Evolutionary conservation across 2,329 filamentous ascomycete species (phyloP).

Genomic region (Elsinoe fawcettii): DNA sequence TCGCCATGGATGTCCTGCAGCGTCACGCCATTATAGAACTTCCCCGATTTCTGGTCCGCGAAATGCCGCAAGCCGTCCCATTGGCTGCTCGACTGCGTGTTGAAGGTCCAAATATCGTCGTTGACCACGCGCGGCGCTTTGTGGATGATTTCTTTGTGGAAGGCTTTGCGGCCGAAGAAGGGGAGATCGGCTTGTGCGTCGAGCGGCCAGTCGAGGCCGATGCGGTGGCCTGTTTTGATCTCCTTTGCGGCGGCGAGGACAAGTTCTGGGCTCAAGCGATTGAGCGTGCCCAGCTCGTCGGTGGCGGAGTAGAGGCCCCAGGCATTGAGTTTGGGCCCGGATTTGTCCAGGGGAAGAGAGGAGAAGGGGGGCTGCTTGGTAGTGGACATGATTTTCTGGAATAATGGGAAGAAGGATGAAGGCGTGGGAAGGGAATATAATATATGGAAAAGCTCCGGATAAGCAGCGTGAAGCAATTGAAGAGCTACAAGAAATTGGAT

Average conservation of each 20-base stretch:
- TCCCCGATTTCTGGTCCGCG: constrained; percentile 39
- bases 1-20: constrained; percentile 35
- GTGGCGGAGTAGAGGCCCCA: constrained; percentile 45
- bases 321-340: constrained; percentile 26
- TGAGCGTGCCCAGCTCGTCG: constrained; percentile 54
- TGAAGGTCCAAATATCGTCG: constrained; percentile 54
- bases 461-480: neutral
- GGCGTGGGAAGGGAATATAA: too few relatives aligned
- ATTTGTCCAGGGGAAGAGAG: neutral
- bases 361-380: neutral
- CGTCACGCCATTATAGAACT: constrained; percentile 32
- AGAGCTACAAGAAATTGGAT: neutral
- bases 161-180: constrained; percentile 50
- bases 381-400: neutral
- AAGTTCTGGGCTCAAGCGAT: constrained; percentile 50
- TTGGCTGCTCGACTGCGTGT: constrained; percentile 51
- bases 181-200: constrained; percentile 46
- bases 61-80: constrained; percentile 52
- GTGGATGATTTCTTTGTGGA: constrained; percentile 47
- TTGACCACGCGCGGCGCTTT: constrained; percentile 49
- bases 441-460: too few relatives aligned
- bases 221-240: constrained; percentile 48
- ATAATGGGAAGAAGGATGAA: too few relatives aligned
- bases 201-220: constrained; percentile 55
- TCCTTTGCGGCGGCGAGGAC: constrained; percentile 40